phyloP scores from a whole-genome alignment of 2,329 filamentous ascomycete species.

The Leptosphaerulina australis region DNA sequence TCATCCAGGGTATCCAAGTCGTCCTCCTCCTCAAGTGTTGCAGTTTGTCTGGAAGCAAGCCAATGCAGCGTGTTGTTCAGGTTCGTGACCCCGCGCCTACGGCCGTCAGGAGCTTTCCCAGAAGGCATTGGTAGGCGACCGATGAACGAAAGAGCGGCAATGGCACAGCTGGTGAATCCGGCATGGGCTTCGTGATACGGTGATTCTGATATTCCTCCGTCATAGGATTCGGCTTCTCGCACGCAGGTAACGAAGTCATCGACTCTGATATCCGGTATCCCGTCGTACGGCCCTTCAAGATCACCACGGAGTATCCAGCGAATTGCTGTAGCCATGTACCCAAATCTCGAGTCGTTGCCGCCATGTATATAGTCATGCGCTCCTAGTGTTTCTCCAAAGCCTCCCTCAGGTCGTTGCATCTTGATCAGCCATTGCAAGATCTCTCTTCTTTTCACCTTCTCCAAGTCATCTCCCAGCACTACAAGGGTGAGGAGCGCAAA shows the following conservation, averaged over 20 bases:
- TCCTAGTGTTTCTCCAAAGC: slow-evolving; percentile 83
- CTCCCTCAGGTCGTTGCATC: slow-evolving; percentile 83
- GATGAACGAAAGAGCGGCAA: slow-evolving; percentile 79
- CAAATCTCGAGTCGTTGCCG: slow-evolving; percentile 84
- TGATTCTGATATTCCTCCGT: slow-evolving; percentile 81
- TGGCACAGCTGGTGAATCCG: slow-evolving; percentile 88
- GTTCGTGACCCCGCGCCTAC: slow-evolving; percentile 45
- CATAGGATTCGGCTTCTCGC: slow-evolving; percentile 72
- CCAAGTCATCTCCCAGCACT: slow-evolving; percentile 64
- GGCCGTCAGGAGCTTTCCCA: slow-evolving; percentile 32
- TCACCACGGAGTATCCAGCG: slow-evolving; percentile 78
- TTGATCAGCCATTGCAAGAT: slow-evolving; percentile 75
- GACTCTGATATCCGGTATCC: slow-evolving; percentile 75
- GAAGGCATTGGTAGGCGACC: slow-evolving; percentile 58
- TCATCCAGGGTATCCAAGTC: slow-evolving; percentile 46
- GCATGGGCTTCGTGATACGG: slow-evolving; percentile 84
- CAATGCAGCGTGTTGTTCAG: slow-evolving; percentile 52
- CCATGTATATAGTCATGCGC: slow-evolving; percentile 69
- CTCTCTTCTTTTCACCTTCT: slow-evolving; percentile 68
- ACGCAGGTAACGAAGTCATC: slow-evolving; percentile 73
- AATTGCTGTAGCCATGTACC: slow-evolving; percentile 81
- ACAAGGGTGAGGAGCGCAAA: slow-evolving; percentile 82
- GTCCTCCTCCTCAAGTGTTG: slow-evolving; percentile 52
- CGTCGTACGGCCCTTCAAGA: slow-evolving; percentile 59
- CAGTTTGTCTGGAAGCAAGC: slow-evolving; percentile 56